phyloP scores from a whole-genome alignment of 495 filamentous ascomycete genomes.

The Aspergillus coremiiformis region DNA sequence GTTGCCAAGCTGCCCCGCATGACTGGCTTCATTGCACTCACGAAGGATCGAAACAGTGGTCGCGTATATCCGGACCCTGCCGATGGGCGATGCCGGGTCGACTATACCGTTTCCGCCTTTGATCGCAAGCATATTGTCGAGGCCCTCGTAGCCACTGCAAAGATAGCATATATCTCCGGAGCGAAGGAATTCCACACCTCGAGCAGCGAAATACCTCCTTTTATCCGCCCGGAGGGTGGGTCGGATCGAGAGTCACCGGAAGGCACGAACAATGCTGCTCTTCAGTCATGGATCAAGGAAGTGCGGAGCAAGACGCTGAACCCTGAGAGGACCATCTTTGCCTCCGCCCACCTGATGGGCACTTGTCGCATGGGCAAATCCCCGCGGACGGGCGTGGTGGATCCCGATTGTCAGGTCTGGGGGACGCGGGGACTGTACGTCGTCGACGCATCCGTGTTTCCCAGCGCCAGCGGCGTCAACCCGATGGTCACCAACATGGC shows the following conservation, averaged over 20 bases:
- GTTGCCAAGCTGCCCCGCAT: constrained; percentile 55
- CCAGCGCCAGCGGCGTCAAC: constrained; percentile 84
- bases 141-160: constrained; percentile 62
- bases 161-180: constrained; percentile 68
- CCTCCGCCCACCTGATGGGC: constrained; percentile 86
- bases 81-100: constrained; percentile 54
- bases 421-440: constrained; percentile 66
- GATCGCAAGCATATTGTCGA: constrained; percentile 63
- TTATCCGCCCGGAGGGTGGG: constrained; percentile 46
- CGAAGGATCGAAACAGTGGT: constrained; percentile 66
- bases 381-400: constrained; percentile 61
- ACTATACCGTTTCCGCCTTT: constrained; percentile 60
- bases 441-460: constrained; percentile 82
- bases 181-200: constrained; percentile 67
- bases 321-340: constrained; percentile 42
- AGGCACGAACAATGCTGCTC: constrained; percentile 58
- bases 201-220: constrained; percentile 54
- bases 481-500: constrained; percentile 92
- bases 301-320: constrained; percentile 49
- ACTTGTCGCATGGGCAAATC: constrained; percentile 68
- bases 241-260: constrained; percentile 27
- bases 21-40: constrained; percentile 59
- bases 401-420: constrained; percentile 69
- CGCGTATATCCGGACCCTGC: constrained; percentile 66
- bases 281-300: constrained; percentile 60